phyloP scores from a whole-genome alignment of 345 rosid genomes.

The Dimocarpus longan region DNA sequence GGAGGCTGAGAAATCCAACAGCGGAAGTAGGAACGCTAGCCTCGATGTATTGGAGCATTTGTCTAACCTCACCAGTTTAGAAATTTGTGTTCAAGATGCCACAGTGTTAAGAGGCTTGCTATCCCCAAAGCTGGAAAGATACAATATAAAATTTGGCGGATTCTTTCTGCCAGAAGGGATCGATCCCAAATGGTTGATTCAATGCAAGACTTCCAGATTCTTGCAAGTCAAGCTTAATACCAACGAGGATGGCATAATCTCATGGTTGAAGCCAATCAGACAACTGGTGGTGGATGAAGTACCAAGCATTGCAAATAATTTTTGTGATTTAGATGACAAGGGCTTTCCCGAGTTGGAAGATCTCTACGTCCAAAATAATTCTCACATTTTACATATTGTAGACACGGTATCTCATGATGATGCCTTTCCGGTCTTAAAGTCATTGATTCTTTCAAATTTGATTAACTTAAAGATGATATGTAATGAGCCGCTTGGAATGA shows the following conservation, averaged over 20 bases:
- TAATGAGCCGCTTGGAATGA: no score
- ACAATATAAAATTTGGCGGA: constrained; percentile 3
- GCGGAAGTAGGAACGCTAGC: neutral
- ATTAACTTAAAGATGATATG: no score
- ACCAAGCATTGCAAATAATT: neutral
- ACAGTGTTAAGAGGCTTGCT: neutral
- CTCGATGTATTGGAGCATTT: neutral
- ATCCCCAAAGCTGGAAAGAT: neutral
- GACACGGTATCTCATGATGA: no score
- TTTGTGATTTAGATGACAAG: neutral
- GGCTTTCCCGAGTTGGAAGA: constrained; percentile 15
- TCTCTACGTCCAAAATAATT: neutral
- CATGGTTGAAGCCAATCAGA: neutral
- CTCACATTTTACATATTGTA: no score
- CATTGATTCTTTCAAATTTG: no score
- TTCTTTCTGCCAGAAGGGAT: no score
- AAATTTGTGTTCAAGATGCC: constrained; percentile 19
- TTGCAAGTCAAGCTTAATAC: constrained; percentile 21
- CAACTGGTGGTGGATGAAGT: constrained; percentile 13
- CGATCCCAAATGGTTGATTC: no score
- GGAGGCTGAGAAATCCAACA: constrained; percentile 6
- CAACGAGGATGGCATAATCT: no score
- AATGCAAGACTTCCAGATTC: neutral
- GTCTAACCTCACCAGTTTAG: neutral
- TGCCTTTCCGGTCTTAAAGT: no score